Percentiles rank a stretch among this genome's conserved stretches.
phyloP scores from a whole-genome alignment of 2,329 filamentous ascomycete genomes.

The Ascochyta fabae region DNA sequence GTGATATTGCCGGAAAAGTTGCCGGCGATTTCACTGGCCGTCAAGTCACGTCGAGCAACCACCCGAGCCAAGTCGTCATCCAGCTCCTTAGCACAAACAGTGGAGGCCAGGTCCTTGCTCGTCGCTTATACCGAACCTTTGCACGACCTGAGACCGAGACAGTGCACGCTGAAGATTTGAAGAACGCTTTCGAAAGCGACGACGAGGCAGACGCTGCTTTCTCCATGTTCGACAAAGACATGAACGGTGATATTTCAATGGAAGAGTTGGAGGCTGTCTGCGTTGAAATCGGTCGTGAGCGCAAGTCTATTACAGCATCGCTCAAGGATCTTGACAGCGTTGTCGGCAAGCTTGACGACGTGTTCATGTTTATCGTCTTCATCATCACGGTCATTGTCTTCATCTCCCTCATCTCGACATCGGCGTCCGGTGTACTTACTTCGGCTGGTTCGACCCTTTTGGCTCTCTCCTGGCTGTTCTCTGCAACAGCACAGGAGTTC shows the following conservation, averaged over 20 bases:
- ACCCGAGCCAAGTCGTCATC: conserved; percentile 83
- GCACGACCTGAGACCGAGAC: conserved; percentile 76
- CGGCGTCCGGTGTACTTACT: conserved; percentile 87
- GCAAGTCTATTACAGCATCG: conserved; percentile 93
- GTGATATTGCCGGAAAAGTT: conserved; percentile 82
- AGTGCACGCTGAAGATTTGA: conserved; percentile 78
- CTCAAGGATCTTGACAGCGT: conserved; percentile 95
- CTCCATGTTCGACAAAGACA: conserved; percentile 90
- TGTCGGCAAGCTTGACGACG: conserved; percentile 84
- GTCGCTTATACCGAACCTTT: conserved; percentile 87
- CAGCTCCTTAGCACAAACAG: conserved; percentile 74
- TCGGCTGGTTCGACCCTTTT: conserved; percentile 88
- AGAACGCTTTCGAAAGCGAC: conserved; percentile 76
- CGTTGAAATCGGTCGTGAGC: conserved; percentile 91
- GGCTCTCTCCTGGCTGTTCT: conserved; percentile 90
- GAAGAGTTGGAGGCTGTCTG: conserved; percentile 92
- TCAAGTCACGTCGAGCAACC: conserved; percentile 69
- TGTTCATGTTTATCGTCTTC: conserved; percentile 85
- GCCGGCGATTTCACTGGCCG: conserved; percentile 92
- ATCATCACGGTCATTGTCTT: conserved; percentile 85
- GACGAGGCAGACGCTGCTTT: conserved; percentile 92
- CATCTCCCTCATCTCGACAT: conserved; percentile 86
- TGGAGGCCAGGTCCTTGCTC: conserved; percentile 82
- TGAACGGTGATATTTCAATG: conserved; percentile 96
- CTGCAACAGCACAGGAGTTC: conserved; percentile 92